phyloP scores from a whole-genome alignment of 371 early-diverging fungal genomes.

The Mucor sp. region DNA sequence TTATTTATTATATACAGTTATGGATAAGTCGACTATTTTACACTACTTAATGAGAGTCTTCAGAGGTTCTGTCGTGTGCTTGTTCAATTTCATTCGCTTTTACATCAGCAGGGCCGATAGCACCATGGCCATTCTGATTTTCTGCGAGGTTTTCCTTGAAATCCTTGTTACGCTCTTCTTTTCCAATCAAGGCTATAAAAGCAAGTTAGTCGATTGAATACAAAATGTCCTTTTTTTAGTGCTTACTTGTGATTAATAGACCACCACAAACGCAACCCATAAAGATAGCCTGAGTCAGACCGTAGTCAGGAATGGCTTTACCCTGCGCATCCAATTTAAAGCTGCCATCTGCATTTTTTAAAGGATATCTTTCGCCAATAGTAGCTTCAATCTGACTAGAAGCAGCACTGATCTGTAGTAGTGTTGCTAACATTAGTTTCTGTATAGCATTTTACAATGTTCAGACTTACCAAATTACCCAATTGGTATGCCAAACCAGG shows the following conservation, averaged over 20 bases:
- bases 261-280: constrained; percentile 58
- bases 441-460: too few species aligned
- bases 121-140: constrained; percentile 20
- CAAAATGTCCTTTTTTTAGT: background rate
- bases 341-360: constrained; percentile 37
- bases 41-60: background rate
- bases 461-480: constrained; percentile 56
- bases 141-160: constrained; percentile 37
- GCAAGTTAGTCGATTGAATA: background rate
- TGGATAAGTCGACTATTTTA: background rate
- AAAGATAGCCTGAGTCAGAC: constrained; percentile 64
- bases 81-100: constrained; percentile 28
- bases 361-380: constrained; percentile 55
- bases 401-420: constrained; percentile 55
- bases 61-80: constrained; percentile 12
- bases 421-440: constrained; percentile 1
- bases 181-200: constrained; percentile 38
- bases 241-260: constrained; percentile 39
- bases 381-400: constrained; percentile 70
- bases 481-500: constrained; percentile 73
- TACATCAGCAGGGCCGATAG: constrained; percentile 30
- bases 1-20: too few species aligned
- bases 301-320: constrained; percentile 62
- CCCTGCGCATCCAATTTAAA: constrained; percentile 40
- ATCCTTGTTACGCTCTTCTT: constrained; percentile 44